Base-by-base conservation (phyloP, 2,329 filamentous ascomycete genomes). In the Monosporascus sp. region DNA sequence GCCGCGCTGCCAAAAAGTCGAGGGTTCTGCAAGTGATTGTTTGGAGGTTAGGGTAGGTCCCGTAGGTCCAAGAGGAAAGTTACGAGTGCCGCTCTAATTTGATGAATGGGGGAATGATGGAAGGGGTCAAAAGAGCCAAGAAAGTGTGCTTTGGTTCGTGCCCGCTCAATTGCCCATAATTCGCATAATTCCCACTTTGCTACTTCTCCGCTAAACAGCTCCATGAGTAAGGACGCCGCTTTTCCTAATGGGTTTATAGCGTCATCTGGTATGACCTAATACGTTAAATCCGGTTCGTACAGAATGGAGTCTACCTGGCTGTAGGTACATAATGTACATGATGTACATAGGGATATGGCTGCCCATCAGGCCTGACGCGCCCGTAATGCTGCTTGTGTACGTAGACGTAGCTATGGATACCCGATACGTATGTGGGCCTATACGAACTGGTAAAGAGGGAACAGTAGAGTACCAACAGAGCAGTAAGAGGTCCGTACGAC, bases 281-380 rank as follows among this genome's bases (percentile, higher is more conserved):
- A 20, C 40, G 11, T 20, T 14, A 19, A 34, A 34, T 34, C 31
- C 31, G 11, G 31, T 34, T 34, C 11, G 31, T 34, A 34, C 31
- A 34, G 16, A 43, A 36, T 52, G 51, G 43, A 51, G 40, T 27
- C 11, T 49, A 17, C 45, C 49, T 41, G 46, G 36, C 43, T 49
- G n/a, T 24, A 48, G 50, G 36, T 36, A 52, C 37, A 34, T 37
- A 48, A 19, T 45, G 27, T 52, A 52, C 37, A 34, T 37, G 44
- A 19, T 45, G 27, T 52, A 26, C 36, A 46, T 37, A 49, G 20
- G 38, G 40, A 24, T 37, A 14, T 34, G 9, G 3, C 31, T 34
- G 31, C 11, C 31, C 11, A 11, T 7, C 5, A 34, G 31, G 3
- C 31, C 31, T 34, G 31, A 14, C 4, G 31, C 24, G 9, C 31